A percentile compares a stretch with the other conserved stretches of the same genome.
phyloP scores from a whole-genome alignment of 805 yeast species.

The Candida taoyuanica region DNA sequence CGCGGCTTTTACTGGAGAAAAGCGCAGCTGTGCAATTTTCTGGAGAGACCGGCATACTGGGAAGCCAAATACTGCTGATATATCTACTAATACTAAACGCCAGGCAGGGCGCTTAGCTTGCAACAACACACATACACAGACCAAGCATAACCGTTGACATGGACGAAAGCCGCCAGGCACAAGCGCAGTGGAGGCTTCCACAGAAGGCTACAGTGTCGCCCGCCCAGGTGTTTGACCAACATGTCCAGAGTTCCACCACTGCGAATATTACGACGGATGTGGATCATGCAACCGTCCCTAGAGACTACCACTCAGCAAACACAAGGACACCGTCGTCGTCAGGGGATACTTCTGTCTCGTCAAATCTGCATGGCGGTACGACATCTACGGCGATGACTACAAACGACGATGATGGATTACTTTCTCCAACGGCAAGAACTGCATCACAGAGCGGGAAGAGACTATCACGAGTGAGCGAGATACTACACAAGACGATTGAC shows the following conservation, averaged over 20 bases:
- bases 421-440: slow-evolving; percentile 1
- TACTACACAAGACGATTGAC: slow-evolving; percentile 18
- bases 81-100: too few relatives aligned
- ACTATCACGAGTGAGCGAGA: slow-evolving; percentile 17
- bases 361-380: not conserved
- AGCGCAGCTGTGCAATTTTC: too few relatives aligned
- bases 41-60: too few relatives aligned
- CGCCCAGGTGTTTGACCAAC: slow-evolving; percentile 14
- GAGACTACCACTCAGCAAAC: too few relatives aligned
- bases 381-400: not conserved
- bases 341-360: slow-evolving; percentile 1
- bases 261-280: too few relatives aligned
- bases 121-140: too few relatives aligned
- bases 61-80: too few relatives aligned
- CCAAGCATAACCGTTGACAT: too few relatives aligned
- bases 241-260: not conserved
- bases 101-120: too few relatives aligned
- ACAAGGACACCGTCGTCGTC: slow-evolving; percentile 3
- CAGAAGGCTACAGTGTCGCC: slow-evolving; percentile 21
- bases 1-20: too few relatives aligned
- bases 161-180: not conserved
- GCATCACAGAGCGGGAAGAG: slow-evolving; percentile 11
- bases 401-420: too few relatives aligned
- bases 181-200: slow-evolving; percentile 2
- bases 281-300: too few relatives aligned